These are phyloP conservation scores for Apiospora malaysiana DNA, from an alignment of 2,329 filamentous ascomycete species.

Conservation along the genomic window DNA sequence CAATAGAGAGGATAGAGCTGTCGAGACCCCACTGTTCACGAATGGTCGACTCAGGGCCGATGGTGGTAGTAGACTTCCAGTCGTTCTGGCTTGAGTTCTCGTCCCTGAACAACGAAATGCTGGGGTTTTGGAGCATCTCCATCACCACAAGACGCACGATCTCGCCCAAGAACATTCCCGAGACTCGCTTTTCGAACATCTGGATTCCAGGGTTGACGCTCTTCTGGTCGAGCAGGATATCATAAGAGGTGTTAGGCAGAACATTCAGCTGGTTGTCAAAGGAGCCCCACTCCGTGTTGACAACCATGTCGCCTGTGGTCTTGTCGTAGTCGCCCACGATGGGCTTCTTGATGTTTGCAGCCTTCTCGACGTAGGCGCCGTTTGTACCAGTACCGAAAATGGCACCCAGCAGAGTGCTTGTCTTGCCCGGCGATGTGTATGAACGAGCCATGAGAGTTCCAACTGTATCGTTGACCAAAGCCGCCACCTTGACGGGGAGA, in stretches of 20 bases:
- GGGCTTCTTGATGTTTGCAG: constrained; percentile 81
- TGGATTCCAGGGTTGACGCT: constrained; percentile 93
- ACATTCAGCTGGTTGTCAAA: constrained; percentile 95
- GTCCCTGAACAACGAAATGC: constrained; percentile 76
- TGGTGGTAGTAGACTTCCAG: constrained; percentile 70
- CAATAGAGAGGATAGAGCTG: constrained; percentile 86
- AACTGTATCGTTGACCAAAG: constrained; percentile 96
- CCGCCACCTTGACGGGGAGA: constrained; percentile 92
- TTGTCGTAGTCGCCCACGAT: constrained; percentile 74
- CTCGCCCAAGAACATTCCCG: constrained; percentile 97
- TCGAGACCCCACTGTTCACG: constrained; percentile 88
- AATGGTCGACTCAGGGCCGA: constrained; percentile 70
- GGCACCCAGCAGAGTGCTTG: constrained; percentile 85
- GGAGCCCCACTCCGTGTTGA: constrained; percentile 98
- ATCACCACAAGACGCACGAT: constrained; percentile 82
- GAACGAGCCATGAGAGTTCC: constrained; percentile 97
- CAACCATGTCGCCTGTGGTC: constrained; percentile 90
- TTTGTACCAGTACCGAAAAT: constrained; percentile 99
- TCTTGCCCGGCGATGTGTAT: constrained; percentile 89
- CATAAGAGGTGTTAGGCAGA: constrained; percentile 84
- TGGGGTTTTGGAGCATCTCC: constrained; percentile 71
- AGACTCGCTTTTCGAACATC: constrained; percentile 99
- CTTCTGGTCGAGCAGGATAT: constrained; percentile 76
- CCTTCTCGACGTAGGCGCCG: constrained; percentile 94
- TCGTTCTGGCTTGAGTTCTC: constrained; percentile 75